These are phyloP conservation scores for Metschnikowia proteae DNA, from an alignment of 805 yeast genomes.

Conservation along the genomic window DNA sequence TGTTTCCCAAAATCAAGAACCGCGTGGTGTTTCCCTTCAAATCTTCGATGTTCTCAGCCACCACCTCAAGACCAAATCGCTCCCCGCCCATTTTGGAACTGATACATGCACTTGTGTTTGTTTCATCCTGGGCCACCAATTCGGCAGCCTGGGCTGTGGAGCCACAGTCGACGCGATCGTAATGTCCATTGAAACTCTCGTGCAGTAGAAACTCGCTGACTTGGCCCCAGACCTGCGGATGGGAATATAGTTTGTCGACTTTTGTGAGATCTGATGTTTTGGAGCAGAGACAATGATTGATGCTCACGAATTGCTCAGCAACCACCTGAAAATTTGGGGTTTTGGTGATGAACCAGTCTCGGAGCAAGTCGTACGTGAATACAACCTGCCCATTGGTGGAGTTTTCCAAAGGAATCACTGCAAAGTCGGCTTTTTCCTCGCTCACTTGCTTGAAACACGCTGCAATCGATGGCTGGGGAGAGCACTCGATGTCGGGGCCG, in stretches of 20 bases:
- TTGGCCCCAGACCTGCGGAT: constrained; percentile 99
- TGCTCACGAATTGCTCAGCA: constrained; percentile 78
- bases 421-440: constrained; percentile 49
- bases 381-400: constrained; percentile 94
- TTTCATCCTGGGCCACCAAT: constrained; percentile 38
- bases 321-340: constrained; percentile 46
- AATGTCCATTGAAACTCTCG: constrained; percentile 27
- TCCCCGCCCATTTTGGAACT: constrained; percentile 17
- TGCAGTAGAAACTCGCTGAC: constrained; percentile 53
- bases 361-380: constrained; percentile 73
- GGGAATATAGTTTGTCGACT: constrained; percentile 69
- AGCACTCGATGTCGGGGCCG: constrained; percentile 23
- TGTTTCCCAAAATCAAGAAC: constrained; percentile 48
- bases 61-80: constrained; percentile 11
- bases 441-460: constrained; percentile 62
- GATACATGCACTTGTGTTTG: constrained; percentile 41
- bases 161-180: constrained; percentile 57
- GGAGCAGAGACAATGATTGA: constrained; percentile 71
- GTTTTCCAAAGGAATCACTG: constrained; percentile 88
- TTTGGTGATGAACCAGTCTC: constrained; percentile 53
- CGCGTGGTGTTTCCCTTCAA: constrained; percentile 75
- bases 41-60: constrained; percentile 58
- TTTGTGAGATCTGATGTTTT: constrained; percentile 40
- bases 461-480: constrained; percentile 42
- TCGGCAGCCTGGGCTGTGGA: constrained; percentile 89